Evolutionary conservation across 1,284 basidiomycete species (phyloP).

Genomic region (Trichosporon asahii): DNA sequence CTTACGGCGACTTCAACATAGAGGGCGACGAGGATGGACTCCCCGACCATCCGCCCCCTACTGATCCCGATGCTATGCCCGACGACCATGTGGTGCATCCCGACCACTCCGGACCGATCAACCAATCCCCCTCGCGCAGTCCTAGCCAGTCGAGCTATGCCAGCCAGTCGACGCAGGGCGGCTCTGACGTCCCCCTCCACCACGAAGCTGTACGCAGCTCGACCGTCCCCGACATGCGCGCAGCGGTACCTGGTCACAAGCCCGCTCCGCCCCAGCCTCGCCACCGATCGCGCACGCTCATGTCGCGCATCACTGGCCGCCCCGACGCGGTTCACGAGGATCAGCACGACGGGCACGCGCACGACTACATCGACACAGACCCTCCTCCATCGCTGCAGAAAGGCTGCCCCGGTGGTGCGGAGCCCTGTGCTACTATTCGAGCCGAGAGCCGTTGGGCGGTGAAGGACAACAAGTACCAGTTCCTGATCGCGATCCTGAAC

Average conservation of each 20-base stretch:
- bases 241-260: neutral
- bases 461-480: slow-evolving; percentile 25
- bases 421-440: neutral
- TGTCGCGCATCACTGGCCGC: neutral
- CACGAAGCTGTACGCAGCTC: neutral
- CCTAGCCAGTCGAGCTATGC: neutral
- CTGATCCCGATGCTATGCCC: neutral
- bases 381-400: slow-evolving; percentile 9
- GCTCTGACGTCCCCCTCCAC: neutral
- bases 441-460: neutral
- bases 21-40: neutral
- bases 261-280: neutral
- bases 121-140: neutral
- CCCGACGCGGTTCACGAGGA: neutral
- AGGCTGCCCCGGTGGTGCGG: neutral
- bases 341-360: neutral
- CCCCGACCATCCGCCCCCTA: neutral
- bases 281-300: slow-evolving; percentile 6
- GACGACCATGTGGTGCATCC: neutral
- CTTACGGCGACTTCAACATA: neutral
- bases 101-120: neutral
- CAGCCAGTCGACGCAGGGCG: neutral
- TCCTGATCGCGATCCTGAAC: slow-evolving; percentile 47
- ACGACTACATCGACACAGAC: slow-evolving; percentile 15
- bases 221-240: neutral